Base-by-base conservation (phyloP, 441 rosid species). In the Erodium moschatum region DNA sequence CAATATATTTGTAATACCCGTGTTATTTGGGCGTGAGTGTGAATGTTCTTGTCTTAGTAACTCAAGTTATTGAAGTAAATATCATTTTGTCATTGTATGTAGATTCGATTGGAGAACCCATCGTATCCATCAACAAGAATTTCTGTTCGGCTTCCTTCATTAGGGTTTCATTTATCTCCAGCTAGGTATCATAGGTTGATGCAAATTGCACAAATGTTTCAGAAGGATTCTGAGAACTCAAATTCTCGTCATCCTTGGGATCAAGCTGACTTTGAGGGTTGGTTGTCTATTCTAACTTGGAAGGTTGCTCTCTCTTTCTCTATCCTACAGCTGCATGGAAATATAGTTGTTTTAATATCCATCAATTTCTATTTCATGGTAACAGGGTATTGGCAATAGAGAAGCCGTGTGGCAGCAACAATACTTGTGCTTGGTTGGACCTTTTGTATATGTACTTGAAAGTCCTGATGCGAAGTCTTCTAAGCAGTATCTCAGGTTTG, bases 111-210 rank as follows among this genome's bases (percentile, higher is more conserved):
- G 63, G 86, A 86, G 81, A 88, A 90, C 73, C 97, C 93, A 65
- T 82, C 87, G 12, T 87, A 83, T 76, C 99, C 99, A 69, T 87
- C 99, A 68, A 91, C 90, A 75, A 83, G 97, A 76, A 78, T 95
- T 73, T 84, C 97, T 76, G 79, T 86, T 71, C 91, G 86, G 75
- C 76, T 95, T 78, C 99, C 99, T 1, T 90, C 97, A 27, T 72
- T 95, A 80, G 87, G 95, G 68, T 90, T 95, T 79, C 93, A 95
- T 82, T 90, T 95, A 80, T 95, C 99, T 76, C 99, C 99, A 35
- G 96, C 97, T 68, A 88, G 99, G 46, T 95, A 95, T 85, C 99
- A 95, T 78, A 84, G 99, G 76, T 79, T 95, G 81, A 95, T 95
- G 97, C 92, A 84, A 81, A 87, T 95, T 66, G 79, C 75, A 63